Evolutionary conservation across 139 green algal species (phyloP), one percentile per base, ranked within the genome.

Genomic region (Picocystis salinarum): DNA sequence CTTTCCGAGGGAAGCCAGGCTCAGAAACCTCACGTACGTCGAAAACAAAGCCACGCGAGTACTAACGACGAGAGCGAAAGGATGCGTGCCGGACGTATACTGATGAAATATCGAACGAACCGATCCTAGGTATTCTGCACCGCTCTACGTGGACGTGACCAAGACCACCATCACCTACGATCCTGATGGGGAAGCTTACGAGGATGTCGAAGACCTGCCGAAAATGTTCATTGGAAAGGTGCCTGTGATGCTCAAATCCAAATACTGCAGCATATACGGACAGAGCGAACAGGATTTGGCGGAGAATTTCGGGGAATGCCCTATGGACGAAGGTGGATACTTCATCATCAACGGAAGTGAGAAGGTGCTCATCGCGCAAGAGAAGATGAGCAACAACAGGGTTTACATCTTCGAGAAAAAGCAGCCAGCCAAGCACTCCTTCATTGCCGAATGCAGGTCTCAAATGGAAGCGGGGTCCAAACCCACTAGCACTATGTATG

Each of bases 301-400:
- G 33, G 60, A 80, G n/a, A n/a, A n/a, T n/a, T n/a, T n/a, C n/a
- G n/a, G n/a, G n/a, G n/a, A n/a, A n/a, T n/a, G n/a, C n/a, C n/a
- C n/a, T n/a, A n/a, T n/a, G n/a, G n/a, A n/a, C n/a, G n/a, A n/a
- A 57, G 88, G 88, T 25, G 89, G 89, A 23, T 99, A 99, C 71
- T 99, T 99, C 54, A 64, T 97, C 19, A 87, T 97, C 50, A 99
- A 99, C 51, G 89, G 89, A 45, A 82, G 55, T 26, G 89, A 99
- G 62, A 99, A 99, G 71, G 89, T 96, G 40, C 70, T 99, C 4
- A 96, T 99, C 34, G 88, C 88, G 42, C 82, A 94, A 67, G 88
- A 98, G 73, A 71, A 80, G 40, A 95, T 98, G 78, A 77, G 73
- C 36, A 87, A 82, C 64, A 98, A 98, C 70, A 78, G 93, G 46